Conservation (phyloP, 371 early-diverging fungal species). For the Entomophthora muscae region DNA sequence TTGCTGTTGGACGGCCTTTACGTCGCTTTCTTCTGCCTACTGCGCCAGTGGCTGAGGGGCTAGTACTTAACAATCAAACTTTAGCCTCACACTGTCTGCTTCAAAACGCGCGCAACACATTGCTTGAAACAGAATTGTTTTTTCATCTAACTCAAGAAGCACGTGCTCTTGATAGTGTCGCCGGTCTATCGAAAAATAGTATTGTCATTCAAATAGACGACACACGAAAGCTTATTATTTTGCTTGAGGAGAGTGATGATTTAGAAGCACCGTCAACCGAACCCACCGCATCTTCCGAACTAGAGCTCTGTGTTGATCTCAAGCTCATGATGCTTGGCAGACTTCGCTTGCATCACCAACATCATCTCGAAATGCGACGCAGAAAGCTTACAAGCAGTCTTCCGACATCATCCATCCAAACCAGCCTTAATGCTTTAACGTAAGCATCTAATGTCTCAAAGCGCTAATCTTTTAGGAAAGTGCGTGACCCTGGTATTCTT, state of each 20-base stretch:
- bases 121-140: background rate
- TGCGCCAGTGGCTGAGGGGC: background rate
- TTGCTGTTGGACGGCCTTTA: background rate
- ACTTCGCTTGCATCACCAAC: background rate
- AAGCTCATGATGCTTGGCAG: background rate
- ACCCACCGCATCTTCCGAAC: no score
- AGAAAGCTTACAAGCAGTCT: background rate
- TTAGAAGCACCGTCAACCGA: no score
- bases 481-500: background rate
- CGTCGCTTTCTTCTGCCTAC: background rate
- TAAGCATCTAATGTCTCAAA: no score
- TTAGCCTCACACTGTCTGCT: background rate
- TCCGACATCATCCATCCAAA: background rate
- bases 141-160: slow-evolving; percentile 10
- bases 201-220: background rate
- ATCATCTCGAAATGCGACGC: background rate
- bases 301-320: background rate
- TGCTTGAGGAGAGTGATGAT: background rate
- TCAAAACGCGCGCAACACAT: background rate
- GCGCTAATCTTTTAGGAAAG: no score
- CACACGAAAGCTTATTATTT: background rate
- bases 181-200: background rate
- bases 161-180: background rate
- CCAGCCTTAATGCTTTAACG: no score
- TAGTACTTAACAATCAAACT: background rate